Evolutionary conservation across 176 grass and related monocot species (phyloP), one percentile per base, ranked within the genome.

Genomic region (Tillandsia fasciculata): DNA sequence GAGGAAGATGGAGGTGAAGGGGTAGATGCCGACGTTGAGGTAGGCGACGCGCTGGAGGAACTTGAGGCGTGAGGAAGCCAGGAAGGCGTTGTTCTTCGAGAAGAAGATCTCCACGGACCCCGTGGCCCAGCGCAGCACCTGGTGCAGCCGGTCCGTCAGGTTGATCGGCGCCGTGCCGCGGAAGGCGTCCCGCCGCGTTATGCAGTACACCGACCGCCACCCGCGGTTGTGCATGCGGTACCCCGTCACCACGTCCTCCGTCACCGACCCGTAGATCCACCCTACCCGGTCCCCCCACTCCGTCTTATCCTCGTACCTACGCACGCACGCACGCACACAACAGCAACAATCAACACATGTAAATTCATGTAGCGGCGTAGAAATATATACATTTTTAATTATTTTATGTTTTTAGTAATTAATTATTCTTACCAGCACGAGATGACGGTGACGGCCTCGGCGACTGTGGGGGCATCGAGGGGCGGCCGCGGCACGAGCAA

Each of bases 121-220:
- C 15, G 89, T 89, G 1, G 93, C 93, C 93, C 93, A 96, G 5
- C 89, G 83, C 6, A 96, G 89, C 71, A 96, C 93, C 71, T 96
- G 93, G 81, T 96, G 89, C 28, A 96, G 93, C 3, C 92, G 78
- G 65, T 96, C 89, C 0, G 89, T 96, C 52, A 96, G 87, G 76
- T 96, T 92, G 81, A 96, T 96, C 3, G 93, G 93, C 29, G 93
- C 89, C 18, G 93, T 96, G 22, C 88, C 93, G 0, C 89, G 83
- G 82, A 96, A 92, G 2, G 93, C 93, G 66, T 96, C 89, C 24
- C 86, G 86, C 64, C 75, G 77, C 17, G 93, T 91, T 76, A 92
- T 85, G 89, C 93, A 96, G 85, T 92, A 96, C 9, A 91, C 81
- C 50, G 92, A 96, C n/a, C 88, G 88, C 92, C 92, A 96, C 13